These are phyloP conservation scores for Murraya koenigii DNA, from an alignment of 345 rosid genomes.

Conservation along the genomic window DNA sequence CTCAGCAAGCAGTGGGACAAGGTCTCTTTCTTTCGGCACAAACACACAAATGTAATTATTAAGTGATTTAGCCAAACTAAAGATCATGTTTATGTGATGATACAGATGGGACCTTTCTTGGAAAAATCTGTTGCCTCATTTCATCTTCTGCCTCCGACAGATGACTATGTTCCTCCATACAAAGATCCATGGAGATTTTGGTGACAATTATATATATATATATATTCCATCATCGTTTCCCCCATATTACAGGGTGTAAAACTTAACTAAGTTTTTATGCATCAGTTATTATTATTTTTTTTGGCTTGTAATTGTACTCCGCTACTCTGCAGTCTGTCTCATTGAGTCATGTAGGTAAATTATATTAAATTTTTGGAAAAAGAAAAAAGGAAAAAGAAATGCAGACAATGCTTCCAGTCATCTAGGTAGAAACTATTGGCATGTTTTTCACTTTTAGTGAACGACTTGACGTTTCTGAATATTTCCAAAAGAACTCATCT, in stretches of 20 bases:
- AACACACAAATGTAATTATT: background rate
- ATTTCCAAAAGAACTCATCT: background rate
- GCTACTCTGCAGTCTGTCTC: background rate
- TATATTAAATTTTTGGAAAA: no score
- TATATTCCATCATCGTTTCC: background rate
- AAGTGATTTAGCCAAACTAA: background rate
- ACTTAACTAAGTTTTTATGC: background rate
- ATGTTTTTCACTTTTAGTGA: background rate
- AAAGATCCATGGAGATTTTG: slow-evolving; percentile 99
- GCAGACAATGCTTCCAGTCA: background rate
- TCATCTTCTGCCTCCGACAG: slow-evolving; percentile 76
- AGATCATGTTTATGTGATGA: slow-evolving; percentile 6
- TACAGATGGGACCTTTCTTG: slow-evolving; percentile 88
- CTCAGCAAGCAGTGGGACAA: slow-evolving; percentile 78
- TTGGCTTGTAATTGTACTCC: background rate
- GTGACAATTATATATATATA: slow-evolving; percentile 33
- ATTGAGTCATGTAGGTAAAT: background rate
- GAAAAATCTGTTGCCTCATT: slow-evolving; percentile 66
- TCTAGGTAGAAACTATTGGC: background rate
- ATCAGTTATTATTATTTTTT: background rate
- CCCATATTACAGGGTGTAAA: background rate
- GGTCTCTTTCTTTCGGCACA: slow-evolving; percentile 34
- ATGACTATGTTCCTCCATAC: slow-evolving; percentile 81
- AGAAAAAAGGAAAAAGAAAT: no score
- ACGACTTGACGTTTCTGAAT: background rate